A percentile compares a stretch with the other conserved stretches of the same genome.
These are phyloP conservation scores for Millerozyma acaciae DNA, from an alignment of 805 yeast species.

Conservation along the genomic window DNA sequence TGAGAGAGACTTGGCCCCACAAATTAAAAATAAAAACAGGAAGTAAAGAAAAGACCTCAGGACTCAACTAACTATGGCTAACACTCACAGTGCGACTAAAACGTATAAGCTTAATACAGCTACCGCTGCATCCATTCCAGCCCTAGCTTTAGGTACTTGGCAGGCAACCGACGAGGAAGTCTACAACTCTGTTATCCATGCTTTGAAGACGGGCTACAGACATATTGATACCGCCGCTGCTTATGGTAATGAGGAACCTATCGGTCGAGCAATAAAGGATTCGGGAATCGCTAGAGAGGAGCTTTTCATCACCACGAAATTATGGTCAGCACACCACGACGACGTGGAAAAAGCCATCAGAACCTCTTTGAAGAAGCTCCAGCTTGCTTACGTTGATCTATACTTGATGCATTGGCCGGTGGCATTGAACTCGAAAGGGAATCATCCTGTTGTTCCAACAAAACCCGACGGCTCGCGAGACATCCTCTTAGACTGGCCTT, in stretches of 20 bases:
- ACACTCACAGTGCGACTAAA: slow-evolving; percentile 1
- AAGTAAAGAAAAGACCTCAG: not conserved
- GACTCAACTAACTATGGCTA: slow-evolving; percentile 1
- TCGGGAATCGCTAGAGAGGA: slow-evolving; percentile 62
- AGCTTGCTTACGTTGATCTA: slow-evolving; percentile 73
- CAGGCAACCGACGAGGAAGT: slow-evolving; percentile 11
- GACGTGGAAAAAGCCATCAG: slow-evolving; percentile 39
- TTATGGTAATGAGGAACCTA: slow-evolving; percentile 63
- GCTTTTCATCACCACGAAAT: slow-evolving; percentile 50
- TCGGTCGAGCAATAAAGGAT: slow-evolving; percentile 52
- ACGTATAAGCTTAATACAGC: slow-evolving; percentile 1
- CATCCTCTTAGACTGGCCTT: slow-evolving; percentile 32
- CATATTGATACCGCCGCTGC: slow-evolving; percentile 77
- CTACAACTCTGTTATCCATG: slow-evolving; percentile 22
- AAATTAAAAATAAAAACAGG: slow-evolving; percentile 1
- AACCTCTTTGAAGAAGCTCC: slow-evolving; percentile 56
- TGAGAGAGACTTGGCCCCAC: slow-evolving; percentile 1
- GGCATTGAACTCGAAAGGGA: slow-evolving; percentile 36
- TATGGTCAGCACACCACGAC: slow-evolving; percentile 6
- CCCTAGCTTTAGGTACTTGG: slow-evolving; percentile 18
- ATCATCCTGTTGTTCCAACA: slow-evolving; percentile 28
- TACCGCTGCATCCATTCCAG: slow-evolving; percentile 10
- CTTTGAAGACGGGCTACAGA: slow-evolving; percentile 60
- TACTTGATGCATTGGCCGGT: slow-evolving; percentile 81
- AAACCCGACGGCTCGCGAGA: slow-evolving; percentile 34